Base-by-base conservation (phyloP, 176 grass and related monocot species). In the Rhynchospora pubera region DNA sequence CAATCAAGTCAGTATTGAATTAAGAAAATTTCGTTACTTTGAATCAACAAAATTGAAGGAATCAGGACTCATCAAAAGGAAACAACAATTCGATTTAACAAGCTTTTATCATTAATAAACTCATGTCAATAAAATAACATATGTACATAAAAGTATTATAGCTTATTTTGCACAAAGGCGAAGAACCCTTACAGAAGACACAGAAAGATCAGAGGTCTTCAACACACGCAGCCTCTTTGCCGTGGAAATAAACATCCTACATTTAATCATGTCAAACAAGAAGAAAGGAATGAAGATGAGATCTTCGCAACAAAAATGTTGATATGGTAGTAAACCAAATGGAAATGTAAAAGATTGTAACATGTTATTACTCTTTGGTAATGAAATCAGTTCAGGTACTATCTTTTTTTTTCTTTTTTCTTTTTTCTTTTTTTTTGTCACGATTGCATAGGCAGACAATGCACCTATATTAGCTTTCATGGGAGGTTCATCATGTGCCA, bases 191-290 rank as follows among this genome's bases (percentile, higher is more conserved):
- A 97, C 92, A 76, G 83, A 83, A 8, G 83, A 88, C n/a, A 80
- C 74, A 19, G 86, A 89, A 23, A 92, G 71, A 15, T 92, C 90
- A 24, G 92, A 89, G 78, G 85, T 94, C 83, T 91, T 89, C 73
- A 94, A 72, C 53, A 97, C 85, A 7, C 94, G 92, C 65, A 97
- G 76, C 48, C 94, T 87, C 90, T 73, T 97, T 0, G 90, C 94
- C 3, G 87, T 61, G 65, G 87, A 85, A 60, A 94, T 60, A 83
- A 97, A 97, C 92, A 92, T 92, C 62, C 94, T 97, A 82, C 62
- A 79, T 45, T 69, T 43, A 47, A 56, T 71, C 19, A 72, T 32
- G 55, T 62, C 63, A 45, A 43, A 80, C 1, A 21, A 26, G 3
- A 39, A 39, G 2, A 57, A 72, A 57, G 11, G 61, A 82, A n/a